These are phyloP conservation scores for Naganishia albida DNA, from an alignment of 1,284 basidiomycete species.

Conservation along the genomic window DNA sequence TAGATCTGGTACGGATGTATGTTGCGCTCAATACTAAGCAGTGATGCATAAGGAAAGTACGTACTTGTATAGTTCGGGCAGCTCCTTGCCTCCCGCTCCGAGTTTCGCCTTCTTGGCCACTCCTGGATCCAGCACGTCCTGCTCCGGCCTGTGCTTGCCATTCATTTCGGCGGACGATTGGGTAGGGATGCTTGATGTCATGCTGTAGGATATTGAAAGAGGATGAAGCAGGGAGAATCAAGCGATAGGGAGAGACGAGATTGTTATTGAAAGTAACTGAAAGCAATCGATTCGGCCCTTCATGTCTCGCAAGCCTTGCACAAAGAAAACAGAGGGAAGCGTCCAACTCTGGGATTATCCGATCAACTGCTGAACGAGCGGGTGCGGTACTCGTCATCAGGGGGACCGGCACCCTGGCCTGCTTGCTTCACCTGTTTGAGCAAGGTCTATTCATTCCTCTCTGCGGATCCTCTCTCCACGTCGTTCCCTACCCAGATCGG, in stretches of 20 bases:
- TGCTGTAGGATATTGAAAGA: not conserved
- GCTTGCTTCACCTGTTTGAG: no score
- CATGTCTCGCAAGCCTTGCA: constrained; percentile 15
- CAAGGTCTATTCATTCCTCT: not conserved
- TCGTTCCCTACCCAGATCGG: not conserved
- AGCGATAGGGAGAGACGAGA: not conserved
- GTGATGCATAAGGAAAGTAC: constrained; percentile 8
- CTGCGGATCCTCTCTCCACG: not conserved
- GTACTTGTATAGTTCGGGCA: constrained; percentile 50
- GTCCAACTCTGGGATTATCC: not conserved
- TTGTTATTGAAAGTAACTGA: not conserved
- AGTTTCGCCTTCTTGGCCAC: constrained; percentile 38
- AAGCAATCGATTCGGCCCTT: not conserved
- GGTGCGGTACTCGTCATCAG: not conserved
- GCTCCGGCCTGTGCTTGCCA: constrained; percentile 8
- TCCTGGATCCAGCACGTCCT: not conserved
- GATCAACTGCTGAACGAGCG: not conserved
- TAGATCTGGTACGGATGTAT: constrained; percentile 55
- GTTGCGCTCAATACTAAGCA: not conserved
- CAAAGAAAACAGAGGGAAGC: constrained; percentile 4
- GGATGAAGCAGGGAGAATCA: not conserved
- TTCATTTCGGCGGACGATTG: constrained; percentile 5
- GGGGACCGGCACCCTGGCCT: not conserved
- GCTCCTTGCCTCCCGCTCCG: constrained; percentile 48
- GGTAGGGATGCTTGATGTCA: constrained; percentile 22